Evolutionary conservation across 2,329 filamentous ascomycete genomes (phyloP).

Genomic region (Nothophoma quercina): DNA sequence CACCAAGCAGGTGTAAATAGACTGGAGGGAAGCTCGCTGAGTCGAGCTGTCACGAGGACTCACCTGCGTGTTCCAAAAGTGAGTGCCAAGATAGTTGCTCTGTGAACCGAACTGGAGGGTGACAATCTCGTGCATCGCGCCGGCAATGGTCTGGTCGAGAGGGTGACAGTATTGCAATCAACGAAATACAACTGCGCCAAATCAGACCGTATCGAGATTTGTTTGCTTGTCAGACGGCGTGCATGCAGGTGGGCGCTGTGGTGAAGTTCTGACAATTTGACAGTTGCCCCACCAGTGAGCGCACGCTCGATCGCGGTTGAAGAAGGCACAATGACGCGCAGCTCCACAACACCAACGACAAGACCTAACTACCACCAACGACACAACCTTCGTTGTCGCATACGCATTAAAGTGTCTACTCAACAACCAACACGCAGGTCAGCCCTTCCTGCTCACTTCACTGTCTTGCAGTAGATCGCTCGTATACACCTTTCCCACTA

Average conservation of each 20-base stretch:
- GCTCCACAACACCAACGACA: neutral
- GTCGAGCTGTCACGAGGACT: constrained; percentile 9
- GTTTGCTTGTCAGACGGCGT: neutral
- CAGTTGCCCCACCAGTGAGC: constrained; percentile 14
- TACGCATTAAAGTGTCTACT: no score
- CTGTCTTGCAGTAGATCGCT: no score
- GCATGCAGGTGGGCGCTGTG: neutral
- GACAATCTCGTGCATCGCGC: constrained; percentile 87
- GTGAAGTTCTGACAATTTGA: constrained; percentile 15
- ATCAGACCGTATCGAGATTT: neutral
- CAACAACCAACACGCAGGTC: no score
- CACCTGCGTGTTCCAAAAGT: constrained; percentile 97
- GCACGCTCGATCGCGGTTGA: constrained; percentile 1
- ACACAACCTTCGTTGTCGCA: no score
- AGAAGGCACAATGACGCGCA: constrained; percentile 14
- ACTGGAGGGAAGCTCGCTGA: neutral
- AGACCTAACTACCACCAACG: neutral
- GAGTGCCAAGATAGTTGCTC: constrained; percentile 91
- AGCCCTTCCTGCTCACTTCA: no score
- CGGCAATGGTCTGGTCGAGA: neutral
- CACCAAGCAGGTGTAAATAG: neutral
- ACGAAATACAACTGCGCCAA: neutral
- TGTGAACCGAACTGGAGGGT: constrained; percentile 92
- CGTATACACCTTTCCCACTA: no score
- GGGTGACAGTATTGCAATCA: neutral